Percentiles rank a stretch among this genome's conserved stretches.
Conservation (phyloP, 495 filamentous ascomycete species). For the Terfezia claveryi region DNA sequence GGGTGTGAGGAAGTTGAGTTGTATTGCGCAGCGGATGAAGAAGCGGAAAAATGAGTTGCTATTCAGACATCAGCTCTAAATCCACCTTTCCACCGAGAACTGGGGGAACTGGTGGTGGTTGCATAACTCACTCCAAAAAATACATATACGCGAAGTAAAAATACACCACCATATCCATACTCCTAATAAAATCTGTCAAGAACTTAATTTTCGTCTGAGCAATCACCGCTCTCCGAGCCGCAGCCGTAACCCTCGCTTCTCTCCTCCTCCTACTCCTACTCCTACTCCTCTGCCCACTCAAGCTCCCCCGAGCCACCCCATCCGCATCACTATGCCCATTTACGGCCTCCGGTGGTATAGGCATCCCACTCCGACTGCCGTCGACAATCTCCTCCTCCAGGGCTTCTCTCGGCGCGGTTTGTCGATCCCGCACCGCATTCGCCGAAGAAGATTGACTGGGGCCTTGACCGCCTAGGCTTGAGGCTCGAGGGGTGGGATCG, state of each 20-base stretch:
- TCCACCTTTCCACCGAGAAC: neutral
- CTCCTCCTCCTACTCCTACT: slow-evolving; percentile 10
- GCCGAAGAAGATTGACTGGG: slow-evolving; percentile 4
- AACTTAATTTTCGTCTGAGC: slow-evolving; percentile 19
- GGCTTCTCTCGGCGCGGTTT: neutral
- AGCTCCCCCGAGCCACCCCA: neutral
- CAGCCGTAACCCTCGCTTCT: neutral
- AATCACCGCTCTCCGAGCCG: slow-evolving; percentile 4
- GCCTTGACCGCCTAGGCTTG: slow-evolving; percentile 11
- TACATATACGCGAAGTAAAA: slow-evolving; percentile 45
- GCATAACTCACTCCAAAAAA: slow-evolving; percentile 38
- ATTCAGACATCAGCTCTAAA: slow-evolving; percentile 1
- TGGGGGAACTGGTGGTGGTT: neutral
- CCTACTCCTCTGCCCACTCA: neutral
- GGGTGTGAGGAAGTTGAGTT: slow-evolving; percentile 44
- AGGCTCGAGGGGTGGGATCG: slow-evolving; percentile 10
- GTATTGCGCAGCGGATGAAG: slow-evolving; percentile 33
- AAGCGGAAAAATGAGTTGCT: slow-evolving; percentile 46
- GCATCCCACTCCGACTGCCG: neutral
- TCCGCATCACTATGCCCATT: too few species aligned
- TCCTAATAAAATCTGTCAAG: slow-evolving; percentile 37
- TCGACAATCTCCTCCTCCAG: too few species aligned
- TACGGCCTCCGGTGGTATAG: neutral
- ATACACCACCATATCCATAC: slow-evolving; percentile 44
- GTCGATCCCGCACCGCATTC: neutral